A percentile compares a stretch with the other conserved stretches of the same genome.
phyloP scores from a whole-genome alignment of 2,329 filamentous ascomycete species.

The Rhynchosporium agropyri region DNA sequence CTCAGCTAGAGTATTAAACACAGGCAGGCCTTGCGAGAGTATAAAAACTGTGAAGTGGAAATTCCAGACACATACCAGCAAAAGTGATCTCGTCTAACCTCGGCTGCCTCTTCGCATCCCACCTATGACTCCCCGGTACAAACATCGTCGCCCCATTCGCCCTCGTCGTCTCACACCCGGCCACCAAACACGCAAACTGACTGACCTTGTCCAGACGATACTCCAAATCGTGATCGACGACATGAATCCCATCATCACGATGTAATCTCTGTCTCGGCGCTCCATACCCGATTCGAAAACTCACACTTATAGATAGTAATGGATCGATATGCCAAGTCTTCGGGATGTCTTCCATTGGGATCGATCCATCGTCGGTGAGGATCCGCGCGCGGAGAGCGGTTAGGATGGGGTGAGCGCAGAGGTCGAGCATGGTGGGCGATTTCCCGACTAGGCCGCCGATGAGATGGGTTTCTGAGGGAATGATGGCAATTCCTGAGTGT shows the following conservation, averaged over 20 bases:
- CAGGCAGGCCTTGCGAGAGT: background rate
- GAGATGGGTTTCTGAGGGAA: conserved; percentile 7
- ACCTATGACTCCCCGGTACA: conserved; percentile 2
- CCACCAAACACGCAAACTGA: conserved; percentile 12
- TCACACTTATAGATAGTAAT: conserved; percentile 4
- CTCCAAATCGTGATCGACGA: background rate
- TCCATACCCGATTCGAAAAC: conserved; percentile 1
- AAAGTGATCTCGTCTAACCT: conserved; percentile 5
- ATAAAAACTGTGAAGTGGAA: background rate
- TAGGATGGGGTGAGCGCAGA: conserved; percentile 4
- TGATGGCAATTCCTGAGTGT: conserved; percentile 5
- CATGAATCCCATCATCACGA: conserved; percentile 7
- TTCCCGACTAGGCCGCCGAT: conserved; percentile 4
- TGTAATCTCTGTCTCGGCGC: conserved; percentile 10
- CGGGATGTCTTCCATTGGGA: background rate
- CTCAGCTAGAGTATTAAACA: background rate
- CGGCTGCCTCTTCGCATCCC: conserved; percentile 8
- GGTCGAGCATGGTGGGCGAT: conserved; percentile 7
- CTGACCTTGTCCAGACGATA: conserved; percentile 4
- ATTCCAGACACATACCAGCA: background rate
- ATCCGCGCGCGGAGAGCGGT: conserved; percentile 1
- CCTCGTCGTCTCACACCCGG: conserved; percentile 3
- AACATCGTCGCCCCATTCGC: conserved; percentile 11
- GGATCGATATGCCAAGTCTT: conserved; percentile 9
- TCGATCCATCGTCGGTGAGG: background rate